Evolutionary conservation across 2,329 filamentous ascomycete genomes (phyloP).

Genomic region (Periconia digitata): DNA sequence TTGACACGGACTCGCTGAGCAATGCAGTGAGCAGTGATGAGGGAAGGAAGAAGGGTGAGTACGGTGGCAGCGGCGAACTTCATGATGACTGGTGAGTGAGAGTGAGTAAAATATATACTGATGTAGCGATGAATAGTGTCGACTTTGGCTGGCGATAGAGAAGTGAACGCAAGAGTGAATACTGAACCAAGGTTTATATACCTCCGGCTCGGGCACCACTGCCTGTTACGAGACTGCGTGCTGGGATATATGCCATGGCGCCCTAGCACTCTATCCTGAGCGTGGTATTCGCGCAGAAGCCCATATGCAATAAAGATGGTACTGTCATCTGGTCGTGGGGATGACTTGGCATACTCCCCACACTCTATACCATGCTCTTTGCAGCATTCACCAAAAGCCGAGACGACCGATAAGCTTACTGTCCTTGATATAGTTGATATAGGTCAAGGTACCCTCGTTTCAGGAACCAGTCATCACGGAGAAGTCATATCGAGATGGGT

Average conservation of each 20-base stretch:
- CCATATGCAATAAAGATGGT: conserved; percentile 15
- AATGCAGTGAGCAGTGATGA: conserved; percentile 46
- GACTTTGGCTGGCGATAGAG: conserved; percentile 6
- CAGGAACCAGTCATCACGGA: conserved; percentile 14
- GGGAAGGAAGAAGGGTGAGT: conserved; percentile 31
- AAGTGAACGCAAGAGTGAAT: not conserved
- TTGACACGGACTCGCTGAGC: conserved; percentile 54
- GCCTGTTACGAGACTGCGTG: not conserved
- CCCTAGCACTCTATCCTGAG: conserved; percentile 18
- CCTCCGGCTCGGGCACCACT: not conserved
- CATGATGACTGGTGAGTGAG: conserved; percentile 19
- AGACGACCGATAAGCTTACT: conserved; percentile 12
- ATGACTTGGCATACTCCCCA: conserved; percentile 20
- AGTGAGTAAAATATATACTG: not conserved
- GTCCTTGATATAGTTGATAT: not conserved
- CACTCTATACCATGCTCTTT: conserved; percentile 13
- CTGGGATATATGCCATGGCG: conserved; percentile 14
- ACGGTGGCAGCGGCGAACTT: conserved; percentile 28
- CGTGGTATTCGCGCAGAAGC: conserved; percentile 18
- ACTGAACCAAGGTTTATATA: conserved; percentile 16
- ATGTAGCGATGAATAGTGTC: not conserved
- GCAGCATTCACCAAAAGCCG: conserved; percentile 15
- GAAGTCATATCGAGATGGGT: conserved; percentile 4
- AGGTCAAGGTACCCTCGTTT: conserved; percentile 3
- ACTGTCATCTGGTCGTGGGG: conserved; percentile 19